phyloP scores from a whole-genome alignment of 176 grass and related monocot species.

The Zoysia pacifica region DNA sequence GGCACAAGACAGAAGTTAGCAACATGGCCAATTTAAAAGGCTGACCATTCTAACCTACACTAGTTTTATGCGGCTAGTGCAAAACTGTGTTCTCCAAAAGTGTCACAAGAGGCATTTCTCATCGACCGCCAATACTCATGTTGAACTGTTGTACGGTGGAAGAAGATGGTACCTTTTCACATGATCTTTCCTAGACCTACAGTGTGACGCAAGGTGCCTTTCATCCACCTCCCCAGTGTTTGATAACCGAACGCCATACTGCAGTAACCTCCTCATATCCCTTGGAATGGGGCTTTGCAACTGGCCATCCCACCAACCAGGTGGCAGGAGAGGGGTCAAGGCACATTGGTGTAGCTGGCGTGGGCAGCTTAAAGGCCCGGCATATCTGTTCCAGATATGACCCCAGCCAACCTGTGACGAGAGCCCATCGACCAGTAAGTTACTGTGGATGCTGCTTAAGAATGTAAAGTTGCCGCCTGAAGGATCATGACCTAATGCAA shows the following conservation, averaged over 20 bases:
- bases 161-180: constrained; percentile 64
- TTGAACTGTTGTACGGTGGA: constrained; percentile 30
- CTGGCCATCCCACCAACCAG: constrained; percentile 74
- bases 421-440: constrained; percentile 59
- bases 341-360: constrained; percentile 70
- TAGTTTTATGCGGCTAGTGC: neutral
- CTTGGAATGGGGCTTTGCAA: constrained; percentile 73
- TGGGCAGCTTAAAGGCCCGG: constrained; percentile 62
- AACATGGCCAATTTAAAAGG: constrained; percentile 32
- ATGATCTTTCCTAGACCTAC: constrained; percentile 63
- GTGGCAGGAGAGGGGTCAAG: constrained; percentile 66
- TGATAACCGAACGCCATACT: constrained; percentile 53
- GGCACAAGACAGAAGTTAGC: neutral
- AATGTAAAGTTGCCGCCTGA: constrained; percentile 61
- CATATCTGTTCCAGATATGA: constrained; percentile 86
- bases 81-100: constrained; percentile 25
- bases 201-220: constrained; percentile 44
- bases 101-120: neutral
- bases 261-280: constrained; percentile 52
- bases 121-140: neutral
- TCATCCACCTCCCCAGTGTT: constrained; percentile 52
- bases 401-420: constrained; percentile 80
- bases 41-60: constrained; percentile 22
- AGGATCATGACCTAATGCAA: constrained; percentile 37
- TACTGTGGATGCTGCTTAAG: constrained; percentile 86